phyloP scores from a whole-genome alignment of 768 basidiomycete species.

The Asterophora lycoperdoides region DNA sequence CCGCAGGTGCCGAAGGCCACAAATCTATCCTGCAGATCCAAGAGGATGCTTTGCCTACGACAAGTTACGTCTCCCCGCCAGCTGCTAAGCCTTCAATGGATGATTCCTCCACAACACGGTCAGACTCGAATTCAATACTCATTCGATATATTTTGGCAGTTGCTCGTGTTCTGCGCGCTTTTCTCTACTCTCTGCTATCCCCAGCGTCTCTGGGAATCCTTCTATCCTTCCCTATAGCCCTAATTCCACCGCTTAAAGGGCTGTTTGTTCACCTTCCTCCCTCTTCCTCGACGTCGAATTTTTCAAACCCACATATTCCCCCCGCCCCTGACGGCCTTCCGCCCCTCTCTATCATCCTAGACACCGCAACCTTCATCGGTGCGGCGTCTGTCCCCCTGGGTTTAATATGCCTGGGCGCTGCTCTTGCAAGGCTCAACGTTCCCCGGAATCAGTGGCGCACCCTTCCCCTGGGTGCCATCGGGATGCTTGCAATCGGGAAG shows the following conservation, averaged over 20 bases:
- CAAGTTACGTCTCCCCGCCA: neutral
- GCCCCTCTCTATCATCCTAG: constrained; percentile 48
- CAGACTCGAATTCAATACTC: no score
- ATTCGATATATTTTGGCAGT: no score
- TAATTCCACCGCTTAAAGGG: constrained; percentile 47
- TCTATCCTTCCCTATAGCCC: constrained; percentile 42
- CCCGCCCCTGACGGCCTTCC: constrained; percentile 55
- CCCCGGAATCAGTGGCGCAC: constrained; percentile 41
- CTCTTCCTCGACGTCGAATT: constrained; percentile 18
- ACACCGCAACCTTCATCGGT: constrained; percentile 48
- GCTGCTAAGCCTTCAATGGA: neutral
- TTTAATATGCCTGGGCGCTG: constrained; percentile 50
- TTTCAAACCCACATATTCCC: constrained; percentile 25
- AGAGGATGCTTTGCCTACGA: neutral
- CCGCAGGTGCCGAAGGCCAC: constrained; percentile 4
- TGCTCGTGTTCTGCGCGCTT: constrained; percentile 1
- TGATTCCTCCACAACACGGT: neutral
- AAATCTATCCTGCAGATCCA: neutral
- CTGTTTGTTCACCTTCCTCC: constrained; percentile 40
- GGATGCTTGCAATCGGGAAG: constrained; percentile 47
- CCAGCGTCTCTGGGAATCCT: constrained; percentile 47
- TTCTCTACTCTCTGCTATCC: constrained; percentile 31
- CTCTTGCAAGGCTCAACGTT: constrained; percentile 52
- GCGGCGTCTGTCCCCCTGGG: constrained; percentile 52
- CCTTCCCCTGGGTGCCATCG: constrained; percentile 49